A percentile compares a stretch with the other conserved stretches of the same genome.
phyloP scores from a whole-genome alignment of 257 asterid genomes.

The Coffea eugenioides region DNA sequence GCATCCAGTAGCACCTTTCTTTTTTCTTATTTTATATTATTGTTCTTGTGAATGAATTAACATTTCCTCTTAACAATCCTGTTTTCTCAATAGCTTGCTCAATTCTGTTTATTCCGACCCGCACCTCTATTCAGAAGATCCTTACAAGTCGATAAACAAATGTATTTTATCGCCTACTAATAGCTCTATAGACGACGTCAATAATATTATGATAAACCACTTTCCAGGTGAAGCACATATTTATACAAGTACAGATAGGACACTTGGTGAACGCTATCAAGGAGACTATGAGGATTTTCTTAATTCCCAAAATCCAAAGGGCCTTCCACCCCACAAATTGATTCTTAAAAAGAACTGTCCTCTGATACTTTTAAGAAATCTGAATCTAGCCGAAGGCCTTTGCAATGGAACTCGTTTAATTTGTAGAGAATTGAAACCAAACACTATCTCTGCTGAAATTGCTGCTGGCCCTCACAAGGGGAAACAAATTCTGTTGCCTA shows the following conservation, averaged over 20 bases:
- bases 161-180: background rate
- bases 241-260: background rate
- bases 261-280: background rate
- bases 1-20: too few species aligned
- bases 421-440: background rate
- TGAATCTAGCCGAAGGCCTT: background rate
- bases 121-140: background rate
- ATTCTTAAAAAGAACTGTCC: background rate
- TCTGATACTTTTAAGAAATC: background rate
- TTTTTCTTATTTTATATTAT: too few species aligned
- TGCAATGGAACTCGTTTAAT: constrained; percentile 3
- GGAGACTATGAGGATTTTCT: constrained; percentile 2
- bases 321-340: background rate
- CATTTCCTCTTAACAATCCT: too few species aligned
- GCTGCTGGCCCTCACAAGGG: background rate
- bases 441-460: background rate
- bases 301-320: background rate
- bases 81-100: background rate
- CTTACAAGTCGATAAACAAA: background rate
- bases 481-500: background rate
- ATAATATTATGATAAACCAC: background rate
- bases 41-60: too few species aligned
- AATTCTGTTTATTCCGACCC: background rate
- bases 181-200: background rate
- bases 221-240: too few species aligned